Evolutionary conservation across 208 protist species (phyloP), one percentile per base, ranked within the genome.

Genomic region (Crithidia thermophila): DNA sequence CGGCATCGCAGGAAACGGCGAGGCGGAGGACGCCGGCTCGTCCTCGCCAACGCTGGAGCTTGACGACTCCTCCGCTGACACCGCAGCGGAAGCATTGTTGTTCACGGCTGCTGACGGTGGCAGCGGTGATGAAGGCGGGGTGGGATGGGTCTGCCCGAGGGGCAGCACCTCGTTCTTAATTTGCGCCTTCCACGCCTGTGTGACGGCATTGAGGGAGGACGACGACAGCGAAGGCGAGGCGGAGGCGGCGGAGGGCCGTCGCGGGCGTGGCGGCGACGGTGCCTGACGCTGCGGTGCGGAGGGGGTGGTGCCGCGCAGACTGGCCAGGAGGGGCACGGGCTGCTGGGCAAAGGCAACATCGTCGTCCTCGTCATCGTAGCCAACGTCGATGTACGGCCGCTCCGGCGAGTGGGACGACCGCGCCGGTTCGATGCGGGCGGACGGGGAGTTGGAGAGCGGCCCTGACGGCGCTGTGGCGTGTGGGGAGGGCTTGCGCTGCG

Each of bases 341-440:
- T 52, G 58, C 45, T 40, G 58, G 11, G 68, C 60, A 20, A 43
- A 25, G 1, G 68, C 60, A 45, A 75, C 13, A 36, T 53, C 67
- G 53, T 63, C 43, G 28, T 64, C 67, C 45, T 63, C 43, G 28
- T 64, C 30, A 27, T 68, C 68, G 40, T 58, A 75, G 21, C 60
- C 68, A 23, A 63, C 68, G 27, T 75, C 68, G 33, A 75, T 63
- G 28, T 51, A 53, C 3, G 60, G 59, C 20, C 60, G 68, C n/a
- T 73, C 57, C n/a, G 58, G 40, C 49, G 50, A 58, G 25, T 37
- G 45, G 0, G 67, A 51, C 18, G 49, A 25, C 23, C 55, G 42
- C 14, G 58, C 58, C 1, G 56, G 50, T 28, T 60, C 30, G 31
- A 66, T 39, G 50, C 40, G 40, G 36, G 67, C 20, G 11, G 36